Conservation (phyloP, 805 yeast species). For the Saccharomyces kudriavzevii region DNA sequence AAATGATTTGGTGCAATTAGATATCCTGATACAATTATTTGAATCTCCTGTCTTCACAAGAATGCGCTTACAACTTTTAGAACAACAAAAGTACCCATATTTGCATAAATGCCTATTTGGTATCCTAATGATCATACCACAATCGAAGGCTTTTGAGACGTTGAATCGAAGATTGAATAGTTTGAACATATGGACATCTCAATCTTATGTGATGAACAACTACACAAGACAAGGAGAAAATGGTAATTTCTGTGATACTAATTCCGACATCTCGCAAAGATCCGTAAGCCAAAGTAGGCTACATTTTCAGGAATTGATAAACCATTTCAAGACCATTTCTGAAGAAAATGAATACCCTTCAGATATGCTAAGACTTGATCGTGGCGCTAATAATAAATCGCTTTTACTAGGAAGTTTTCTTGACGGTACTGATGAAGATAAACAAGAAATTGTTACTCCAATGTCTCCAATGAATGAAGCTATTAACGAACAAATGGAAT, state of each 20-base stretch:
- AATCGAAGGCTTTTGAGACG: constrained; percentile 80
- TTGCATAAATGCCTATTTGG: constrained; percentile 86
- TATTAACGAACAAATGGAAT: constrained; percentile 1
- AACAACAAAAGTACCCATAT: constrained; percentile 74
- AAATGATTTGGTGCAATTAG: constrained; percentile 75
- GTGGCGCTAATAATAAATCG: constrained; percentile 4
- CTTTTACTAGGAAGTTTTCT: background rate
- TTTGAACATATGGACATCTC: constrained; percentile 28
- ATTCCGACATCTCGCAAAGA: constrained; percentile 16
- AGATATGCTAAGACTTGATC: constrained; percentile 1
- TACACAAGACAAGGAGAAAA: constrained; percentile 4
- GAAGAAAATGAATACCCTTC: constrained; percentile 10
- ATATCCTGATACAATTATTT: constrained; percentile 76
- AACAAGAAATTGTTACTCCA: background rate
- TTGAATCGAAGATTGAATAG: constrained; percentile 63
- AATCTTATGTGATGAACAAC: constrained; percentile 6
- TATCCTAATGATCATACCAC: constrained; percentile 86
- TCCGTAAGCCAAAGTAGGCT: constrained; percentile 23
- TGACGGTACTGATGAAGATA: background rate
- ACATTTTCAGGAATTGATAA: constrained; percentile 23
- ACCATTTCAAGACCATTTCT: constrained; percentile 24
- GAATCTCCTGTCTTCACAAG: constrained; percentile 91
- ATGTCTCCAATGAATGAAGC: background rate
- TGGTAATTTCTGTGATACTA: constrained; percentile 1
- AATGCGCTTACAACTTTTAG: constrained; percentile 77